A percentile compares a stretch with the other conserved stretches of the same genome.
Conservation (phyloP, 768 basidiomycete species). For the Mrakia frigida region DNA sequence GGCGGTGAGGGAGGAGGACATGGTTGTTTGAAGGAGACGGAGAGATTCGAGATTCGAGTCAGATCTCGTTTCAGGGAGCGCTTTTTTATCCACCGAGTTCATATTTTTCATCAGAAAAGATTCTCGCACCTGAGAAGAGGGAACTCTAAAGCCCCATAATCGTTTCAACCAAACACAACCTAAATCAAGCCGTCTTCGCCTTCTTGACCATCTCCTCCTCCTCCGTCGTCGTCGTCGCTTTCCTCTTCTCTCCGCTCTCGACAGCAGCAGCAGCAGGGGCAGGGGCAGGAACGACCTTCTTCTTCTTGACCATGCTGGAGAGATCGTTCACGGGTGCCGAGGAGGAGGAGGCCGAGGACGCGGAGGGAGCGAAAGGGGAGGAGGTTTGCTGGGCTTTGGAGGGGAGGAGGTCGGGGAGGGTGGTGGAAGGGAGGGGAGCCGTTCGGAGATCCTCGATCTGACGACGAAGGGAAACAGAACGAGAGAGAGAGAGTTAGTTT, state of each 20-base stretch:
- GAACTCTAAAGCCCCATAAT: not conserved
- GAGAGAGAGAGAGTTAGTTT: slow-evolving; percentile 5
- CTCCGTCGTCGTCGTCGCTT: slow-evolving; percentile 50
- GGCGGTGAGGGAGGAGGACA: slow-evolving; percentile 28
- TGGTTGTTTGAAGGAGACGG: not conserved
- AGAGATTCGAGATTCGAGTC: not conserved
- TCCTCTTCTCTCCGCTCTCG: slow-evolving; percentile 41
- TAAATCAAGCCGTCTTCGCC: slow-evolving; percentile 24
- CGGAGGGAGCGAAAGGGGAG: not conserved
- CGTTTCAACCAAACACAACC: not conserved
- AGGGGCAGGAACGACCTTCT: slow-evolving; percentile 55
- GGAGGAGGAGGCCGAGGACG: slow-evolving; percentile 44
- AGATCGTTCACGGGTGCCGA: slow-evolving; percentile 66
- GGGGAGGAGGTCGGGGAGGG: slow-evolving; percentile 36
- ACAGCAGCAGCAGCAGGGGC: slow-evolving; percentile 34
- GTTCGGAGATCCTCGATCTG: slow-evolving; percentile 91
- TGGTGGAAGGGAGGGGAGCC: slow-evolving; percentile 52
- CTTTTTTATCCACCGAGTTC: not conserved
- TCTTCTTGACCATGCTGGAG: slow-evolving; percentile 79
- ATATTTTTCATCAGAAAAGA: not conserved
- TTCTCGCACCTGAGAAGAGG: not conserved
- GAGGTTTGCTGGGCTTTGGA: slow-evolving; percentile 8
- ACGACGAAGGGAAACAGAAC: not conserved
- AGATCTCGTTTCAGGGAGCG: slow-evolving; percentile 3
- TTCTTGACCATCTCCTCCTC: slow-evolving; percentile 50